Base-by-base conservation (phyloP, 495 filamentous ascomycete species). In the Umbilicaria muhlenbergii region DNA sequence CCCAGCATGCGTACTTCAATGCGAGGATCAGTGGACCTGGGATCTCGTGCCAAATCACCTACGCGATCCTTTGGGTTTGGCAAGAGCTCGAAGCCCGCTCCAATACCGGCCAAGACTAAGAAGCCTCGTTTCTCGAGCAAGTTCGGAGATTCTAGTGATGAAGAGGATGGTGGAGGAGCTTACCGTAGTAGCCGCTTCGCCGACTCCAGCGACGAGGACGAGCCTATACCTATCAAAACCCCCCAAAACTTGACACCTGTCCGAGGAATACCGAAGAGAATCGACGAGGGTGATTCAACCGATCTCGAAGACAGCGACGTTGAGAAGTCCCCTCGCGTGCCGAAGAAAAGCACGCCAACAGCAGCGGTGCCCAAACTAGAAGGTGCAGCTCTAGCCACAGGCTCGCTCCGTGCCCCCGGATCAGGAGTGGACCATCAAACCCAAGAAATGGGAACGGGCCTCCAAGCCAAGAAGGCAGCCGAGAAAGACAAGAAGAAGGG, bases 191-290 rank as follows among this genome's bases (percentile, higher is more conserved):
- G 82, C 53, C 78, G 84, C 2, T 86, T 86, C 52, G 78, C 74
- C n/a, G 81, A 87, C 46, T 88, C 83, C 1, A 87, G 83, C 53
- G 83, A 87, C 49, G 81, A 83, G 34, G 78, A 81, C 15, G 69
- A 69, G 11, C 55, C 58, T 4, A 43, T 46, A 15, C 47, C 43
- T 2, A 58, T 48, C 32, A 54, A 54, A 21, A 28, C 24, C 1
- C 44, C 48, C 4, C 13, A 24, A 0, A 36, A 21, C 15, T 52
- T 81, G 17, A 66, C 71, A 10, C 75, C 78, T 14, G 77, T 83
- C 5, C 69, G 80, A 32, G 74, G 75, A 11, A 83, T 83, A 34
- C 78, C 80, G 7, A 66, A 72, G 13, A 70, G 62, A 4, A 52
- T 63, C 19, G 63, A 69, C 32, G 69, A 78, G 46, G 75, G 75